Evolutionary conservation across 768 basidiomycete species (phyloP), one percentile per base, ranked within the genome.

Genomic region (Suillus occidentalis): DNA sequence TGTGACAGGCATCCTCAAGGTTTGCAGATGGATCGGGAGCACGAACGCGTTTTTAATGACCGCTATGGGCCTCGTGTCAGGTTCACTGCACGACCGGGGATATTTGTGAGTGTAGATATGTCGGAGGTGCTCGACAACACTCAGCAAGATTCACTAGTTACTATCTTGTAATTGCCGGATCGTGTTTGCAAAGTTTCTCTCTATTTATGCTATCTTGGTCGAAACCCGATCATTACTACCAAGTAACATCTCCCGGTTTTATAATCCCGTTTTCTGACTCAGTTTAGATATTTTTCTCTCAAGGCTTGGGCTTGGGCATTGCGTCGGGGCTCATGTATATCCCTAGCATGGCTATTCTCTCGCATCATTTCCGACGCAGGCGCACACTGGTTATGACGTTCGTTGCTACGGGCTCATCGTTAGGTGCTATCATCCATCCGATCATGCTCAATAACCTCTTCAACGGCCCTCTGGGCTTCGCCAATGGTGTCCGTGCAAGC

Each of bases 301-400:
- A 85, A 69, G 84, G 82, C 2, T 62, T 85, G n/a, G 69, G 73
- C 18, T 70, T 74, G 2, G 83, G 84, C 2, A 64, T 82, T 14
- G 82, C 75, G 5, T 73, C 75, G 2, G 85, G 84, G 16, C 62
- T 84, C 42, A 68, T 83, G 57, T 85, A 78, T 65, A 67, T 85
- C 16, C 84, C 84, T 0, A 76, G 79, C 43, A 63, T 81, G 56
- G 77, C 78, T 14, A 63, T 85, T 31, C 67, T 82, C 8, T 77
- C 81, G 3, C 84, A 83, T 42, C 78, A 81, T 65, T 87, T 86
- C 72, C 70, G 70, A 39, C 72, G 70, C 52, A 73, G 76, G 12
- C 75, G 50, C 50, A 52, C 50, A 4, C 25, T 52, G 8, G 50
- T 52, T 25, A 52, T 52, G 50, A 18, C 50, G 14, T 28, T 52